phyloP scores from a whole-genome alignment of 2,329 filamentous ascomycete species.

The Fusarium avenaceum region DNA sequence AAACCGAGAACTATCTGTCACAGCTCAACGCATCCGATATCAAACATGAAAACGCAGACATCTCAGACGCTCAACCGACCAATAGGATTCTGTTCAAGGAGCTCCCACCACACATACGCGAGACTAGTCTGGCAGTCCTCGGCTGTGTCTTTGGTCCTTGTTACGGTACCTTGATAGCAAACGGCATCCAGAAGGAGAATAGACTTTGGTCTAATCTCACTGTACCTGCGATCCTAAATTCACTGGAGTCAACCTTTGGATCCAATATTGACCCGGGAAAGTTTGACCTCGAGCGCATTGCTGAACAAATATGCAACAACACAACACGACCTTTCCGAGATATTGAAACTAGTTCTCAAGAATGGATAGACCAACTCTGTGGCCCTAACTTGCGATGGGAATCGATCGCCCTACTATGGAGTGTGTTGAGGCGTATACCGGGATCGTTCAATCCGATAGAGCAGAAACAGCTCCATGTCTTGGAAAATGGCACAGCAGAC shows the following conservation, averaged over 20 bases:
- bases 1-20: slow-evolving; percentile 14
- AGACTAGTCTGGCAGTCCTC: not conserved
- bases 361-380: slow-evolving; percentile 17
- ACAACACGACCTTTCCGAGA: slow-evolving; percentile 2
- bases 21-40: not conserved
- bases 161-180: slow-evolving; percentile 1
- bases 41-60: not conserved
- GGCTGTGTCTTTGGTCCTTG: slow-evolving; percentile 1
- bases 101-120: not conserved
- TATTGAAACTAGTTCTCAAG: not conserved
- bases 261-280: accelerated
- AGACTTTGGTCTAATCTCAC: slow-evolving; percentile 17
- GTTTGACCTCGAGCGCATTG: not conserved
- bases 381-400: slow-evolving; percentile 13
- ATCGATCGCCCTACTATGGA: slow-evolving; percentile 7
- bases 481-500: slow-evolving; percentile 4
- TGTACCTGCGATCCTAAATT: slow-evolving; percentile 1
- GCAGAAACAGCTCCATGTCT: not conserved
- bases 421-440: slow-evolving; percentile 1
- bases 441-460: slow-evolving; percentile 1
- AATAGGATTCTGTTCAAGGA: not conserved
- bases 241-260: not conserved
- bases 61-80: not conserved
- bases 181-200: not conserved
- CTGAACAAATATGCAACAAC: slow-evolving; percentile 4